Evolutionary conservation across 129 eudicot species (phyloP), one percentile per base, ranked within the genome.

Genomic region (Silybum marianum): DNA sequence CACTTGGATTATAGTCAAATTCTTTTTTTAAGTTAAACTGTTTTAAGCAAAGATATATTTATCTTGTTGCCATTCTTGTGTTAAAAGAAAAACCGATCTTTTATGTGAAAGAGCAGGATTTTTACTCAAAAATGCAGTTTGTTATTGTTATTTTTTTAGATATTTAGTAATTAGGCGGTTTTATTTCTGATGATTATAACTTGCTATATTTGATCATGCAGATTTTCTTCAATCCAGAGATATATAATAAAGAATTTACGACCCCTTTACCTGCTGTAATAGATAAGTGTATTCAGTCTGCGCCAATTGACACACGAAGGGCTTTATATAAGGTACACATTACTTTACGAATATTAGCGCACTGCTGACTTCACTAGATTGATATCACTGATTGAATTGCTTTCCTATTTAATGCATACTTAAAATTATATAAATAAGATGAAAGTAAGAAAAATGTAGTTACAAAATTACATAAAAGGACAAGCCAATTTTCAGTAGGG

Each of bases 191-290:
- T 18, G 63, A n/a, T 82, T 79, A 42, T 77, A 82, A 48, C 71
- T 73, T 63, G 28, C 19, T 44, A 72, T 40, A 72, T 72, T 23
- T 74, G 62, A 9, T 75, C 73, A 10, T 87, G 83, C 92, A 96
- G 99, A 89, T 96, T n/a, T 93, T 96, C 82, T 93, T 96, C 73
- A 96, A 89, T 86, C 99, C 99, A 21, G 99, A 96, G 89, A 91
- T 96, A 69, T 91, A 88, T 86, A 84, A 75, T 76, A 86, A 71
- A 40, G 99, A 96, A 39, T 87, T 87, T 75, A 88, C 97, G 0
- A 91, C 92, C 32, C 92, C 99, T 81, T 88, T 96, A 80, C 98
- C 99, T 34, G 97, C 78, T 71, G 93, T 93, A 67, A 93, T 93
- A 22, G 99, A 96, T 81, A 91, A 84, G 86, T 96, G 99, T 82